phyloP scores from a whole-genome alignment of 1,139 yeast genomes.

The Kodamaea plutei region DNA sequence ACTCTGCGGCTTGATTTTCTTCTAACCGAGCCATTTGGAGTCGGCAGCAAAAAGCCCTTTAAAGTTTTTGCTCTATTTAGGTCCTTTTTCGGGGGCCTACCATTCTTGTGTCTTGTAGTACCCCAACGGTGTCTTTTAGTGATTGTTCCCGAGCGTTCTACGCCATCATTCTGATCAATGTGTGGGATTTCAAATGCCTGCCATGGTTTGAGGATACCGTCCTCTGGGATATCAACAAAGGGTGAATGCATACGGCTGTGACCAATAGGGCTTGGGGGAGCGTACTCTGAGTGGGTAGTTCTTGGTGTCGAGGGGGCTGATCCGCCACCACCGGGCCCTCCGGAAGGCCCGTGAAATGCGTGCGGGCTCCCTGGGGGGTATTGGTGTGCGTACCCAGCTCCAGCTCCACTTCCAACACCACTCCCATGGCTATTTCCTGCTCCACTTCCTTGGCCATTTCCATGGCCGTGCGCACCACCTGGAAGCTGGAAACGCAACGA shows the following conservation, averaged over 20 bases:
- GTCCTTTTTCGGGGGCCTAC: constrained; percentile 50
- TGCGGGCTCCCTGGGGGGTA: no score
- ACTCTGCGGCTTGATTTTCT: constrained; percentile 11
- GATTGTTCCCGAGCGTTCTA: constrained; percentile 18
- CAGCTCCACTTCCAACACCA: no score
- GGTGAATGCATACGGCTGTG: constrained; percentile 17
- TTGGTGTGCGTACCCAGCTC: no score
- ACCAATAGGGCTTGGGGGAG: neutral
- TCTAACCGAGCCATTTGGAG: neutral
- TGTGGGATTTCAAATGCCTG: constrained; percentile 11
- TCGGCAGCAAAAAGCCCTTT: constrained; percentile 25
- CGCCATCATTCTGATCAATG: constrained; percentile 7
- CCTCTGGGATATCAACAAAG: constrained; percentile 24
- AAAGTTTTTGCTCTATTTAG: constrained; percentile 47
- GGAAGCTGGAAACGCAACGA: constrained; percentile 12
- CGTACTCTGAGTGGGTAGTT: neutral
- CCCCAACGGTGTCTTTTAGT: constrained; percentile 89
- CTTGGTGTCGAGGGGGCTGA: neutral
- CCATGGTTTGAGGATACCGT: constrained; percentile 19
- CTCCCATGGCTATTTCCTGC: no score
- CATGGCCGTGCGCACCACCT: no score
- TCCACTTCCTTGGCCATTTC: no score
- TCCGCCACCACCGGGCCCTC: no score
- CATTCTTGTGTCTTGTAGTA: constrained; percentile 73
- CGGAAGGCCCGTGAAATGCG: no score